Evolutionary conservation across 2,329 filamentous ascomycete genomes (phyloP).

Genomic region (Samsoniella hepiali): DNA sequence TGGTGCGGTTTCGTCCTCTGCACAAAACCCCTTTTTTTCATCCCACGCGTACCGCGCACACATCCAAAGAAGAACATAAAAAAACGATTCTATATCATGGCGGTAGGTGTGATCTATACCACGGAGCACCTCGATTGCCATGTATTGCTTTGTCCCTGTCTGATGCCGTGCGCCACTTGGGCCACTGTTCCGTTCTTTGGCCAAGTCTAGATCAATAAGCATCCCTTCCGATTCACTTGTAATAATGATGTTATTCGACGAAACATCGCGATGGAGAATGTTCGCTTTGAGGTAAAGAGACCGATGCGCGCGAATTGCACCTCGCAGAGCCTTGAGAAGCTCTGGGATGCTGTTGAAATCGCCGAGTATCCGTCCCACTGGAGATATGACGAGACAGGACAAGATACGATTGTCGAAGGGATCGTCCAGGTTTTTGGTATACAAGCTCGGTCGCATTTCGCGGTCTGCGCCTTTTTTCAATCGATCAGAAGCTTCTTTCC

Average conservation of each 20-base stretch:
- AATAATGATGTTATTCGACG: slow-evolving; percentile 37
- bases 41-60: neutral
- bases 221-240: slow-evolving; percentile 25
- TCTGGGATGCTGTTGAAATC: slow-evolving; percentile 29
- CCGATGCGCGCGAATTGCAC: slow-evolving; percentile 35
- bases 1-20: no score
- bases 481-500: neutral
- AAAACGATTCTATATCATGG: no score
- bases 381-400: slow-evolving; percentile 18
- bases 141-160: slow-evolving; percentile 11
- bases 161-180: slow-evolving; percentile 2
- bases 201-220: slow-evolving; percentile 24
- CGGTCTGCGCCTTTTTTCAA: slow-evolving; percentile 11
- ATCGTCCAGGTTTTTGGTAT: slow-evolving; percentile 16
- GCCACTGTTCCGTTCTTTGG: slow-evolving; percentile 12
- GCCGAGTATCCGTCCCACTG: slow-evolving; percentile 21
- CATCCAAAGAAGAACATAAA: no score
- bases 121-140: no score
- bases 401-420: slow-evolving; percentile 20
- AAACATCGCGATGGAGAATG: slow-evolving; percentile 38
- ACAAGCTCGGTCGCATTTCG: slow-evolving; percentile 18
- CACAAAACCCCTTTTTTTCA: no score
- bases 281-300: slow-evolving; percentile 31
- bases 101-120: no score
- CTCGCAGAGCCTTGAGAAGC: slow-evolving; percentile 33